Conservation (phyloP, 257 asterid genomes). For the Petunia axillaris region DNA sequence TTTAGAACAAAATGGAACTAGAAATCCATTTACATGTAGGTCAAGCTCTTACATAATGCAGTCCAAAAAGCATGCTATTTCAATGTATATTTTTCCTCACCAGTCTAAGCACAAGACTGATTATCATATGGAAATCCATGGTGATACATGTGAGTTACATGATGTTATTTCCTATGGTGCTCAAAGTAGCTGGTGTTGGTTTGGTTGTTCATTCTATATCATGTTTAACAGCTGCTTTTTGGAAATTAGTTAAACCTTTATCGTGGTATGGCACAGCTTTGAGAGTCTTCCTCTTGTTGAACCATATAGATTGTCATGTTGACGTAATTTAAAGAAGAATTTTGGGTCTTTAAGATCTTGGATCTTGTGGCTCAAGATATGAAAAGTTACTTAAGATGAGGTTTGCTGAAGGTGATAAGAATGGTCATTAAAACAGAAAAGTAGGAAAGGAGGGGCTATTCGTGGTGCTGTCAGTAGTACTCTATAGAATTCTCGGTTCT, state of each 20-base stretch:
- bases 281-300: neutral
- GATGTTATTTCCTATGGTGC: neutral
- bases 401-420: neutral
- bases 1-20: neutral
- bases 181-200: neutral
- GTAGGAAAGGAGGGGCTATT: neutral
- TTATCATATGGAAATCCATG: neutral
- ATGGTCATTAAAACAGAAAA: conserved; percentile 3
- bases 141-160: neutral
- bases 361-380: conserved; percentile 13
- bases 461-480: neutral
- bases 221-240: neutral
- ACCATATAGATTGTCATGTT: neutral
- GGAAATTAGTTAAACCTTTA: neutral
- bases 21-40: conserved; percentile 3
- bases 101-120: neutral
- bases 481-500: neutral
- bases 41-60: neutral
- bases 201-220: neutral
- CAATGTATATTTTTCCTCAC: neutral
- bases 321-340: neutral
- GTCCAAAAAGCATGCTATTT: neutral
- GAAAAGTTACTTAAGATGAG: neutral
- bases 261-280: neutral
- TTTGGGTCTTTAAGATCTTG: neutral